Percentiles rank a stretch among this genome's conserved stretches.
phyloP scores from a whole-genome alignment of 345 rosid genomes.

The Rhizophora mangle region DNA sequence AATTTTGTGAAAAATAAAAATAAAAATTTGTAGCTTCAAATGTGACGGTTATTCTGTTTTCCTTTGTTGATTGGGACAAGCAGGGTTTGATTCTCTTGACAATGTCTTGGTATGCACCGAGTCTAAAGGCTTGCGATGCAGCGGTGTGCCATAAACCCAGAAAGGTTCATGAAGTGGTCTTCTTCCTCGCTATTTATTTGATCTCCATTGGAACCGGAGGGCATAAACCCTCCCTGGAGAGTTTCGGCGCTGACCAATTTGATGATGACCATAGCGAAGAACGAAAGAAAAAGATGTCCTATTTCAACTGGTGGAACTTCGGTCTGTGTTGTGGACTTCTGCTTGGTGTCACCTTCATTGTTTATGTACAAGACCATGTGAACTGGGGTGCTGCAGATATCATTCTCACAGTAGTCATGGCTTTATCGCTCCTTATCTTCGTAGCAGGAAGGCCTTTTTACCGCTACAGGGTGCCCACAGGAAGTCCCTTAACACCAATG shows the following conservation, averaged over 20 bases:
- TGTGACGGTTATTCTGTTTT: neutral
- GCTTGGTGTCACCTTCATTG: constrained; percentile 64
- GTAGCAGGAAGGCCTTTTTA: constrained; percentile 63
- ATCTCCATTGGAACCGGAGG: constrained; percentile 91
- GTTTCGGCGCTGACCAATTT: constrained; percentile 97
- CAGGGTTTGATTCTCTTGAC: constrained; percentile 74
- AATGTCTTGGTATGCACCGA: constrained; percentile 67
- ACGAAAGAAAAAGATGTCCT: constrained; percentile 83
- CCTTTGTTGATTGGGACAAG: neutral
- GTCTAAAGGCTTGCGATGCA: constrained; percentile 61
- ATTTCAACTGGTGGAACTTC: constrained; percentile 90
- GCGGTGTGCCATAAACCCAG: constrained; percentile 54
- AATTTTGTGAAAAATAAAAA: too few species aligned
- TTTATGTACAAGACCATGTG: constrained; percentile 74
- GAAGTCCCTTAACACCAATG: constrained; percentile 87
- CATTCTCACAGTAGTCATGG: constrained; percentile 59
- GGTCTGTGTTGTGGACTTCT: constrained; percentile 74
- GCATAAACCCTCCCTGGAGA: constrained; percentile 88
- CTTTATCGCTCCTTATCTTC: constrained; percentile 58
- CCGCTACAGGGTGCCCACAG: constrained; percentile 59
- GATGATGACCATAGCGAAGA: constrained; percentile 70
- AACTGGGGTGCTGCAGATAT: constrained; percentile 82
- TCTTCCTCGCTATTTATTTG: constrained; percentile 77
- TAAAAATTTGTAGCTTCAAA: neutral
- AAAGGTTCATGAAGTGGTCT: constrained; percentile 60